Conservation (phyloP, 768 basidiomycete genomes). For the Auriscalpium microsporum region DNA sequence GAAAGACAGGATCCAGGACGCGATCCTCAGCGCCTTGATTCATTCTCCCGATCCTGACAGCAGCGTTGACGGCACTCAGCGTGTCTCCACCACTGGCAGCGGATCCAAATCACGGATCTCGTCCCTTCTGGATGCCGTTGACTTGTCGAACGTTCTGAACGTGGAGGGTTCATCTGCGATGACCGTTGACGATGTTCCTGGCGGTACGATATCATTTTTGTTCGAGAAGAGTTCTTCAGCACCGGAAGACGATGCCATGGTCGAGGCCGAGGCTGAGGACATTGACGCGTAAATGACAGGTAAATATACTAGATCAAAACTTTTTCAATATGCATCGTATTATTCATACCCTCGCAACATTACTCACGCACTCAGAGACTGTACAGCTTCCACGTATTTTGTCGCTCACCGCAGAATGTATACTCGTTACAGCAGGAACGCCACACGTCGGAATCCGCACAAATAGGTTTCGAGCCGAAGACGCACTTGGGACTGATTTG, state of each 20-base stretch:
- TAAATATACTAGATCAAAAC: no score
- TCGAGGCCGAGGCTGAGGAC: conserved; percentile 34
- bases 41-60: conserved; percentile 18
- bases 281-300: not conserved
- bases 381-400: no score
- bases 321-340: no score
- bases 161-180: conserved; percentile 23
- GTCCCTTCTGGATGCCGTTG: conserved; percentile 34
- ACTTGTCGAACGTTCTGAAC: conserved; percentile 40
- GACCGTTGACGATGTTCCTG: conserved; percentile 41
- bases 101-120: conserved; percentile 22
- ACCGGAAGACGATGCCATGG: conserved; percentile 59
- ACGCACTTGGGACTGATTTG: no score
- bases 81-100: not conserved
- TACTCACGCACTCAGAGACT: no score
- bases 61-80: conserved; percentile 3
- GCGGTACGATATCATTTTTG: conserved; percentile 67
- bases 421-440: no score
- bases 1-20: conserved; percentile 51
- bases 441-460: no score
- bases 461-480: no score
- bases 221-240: conserved; percentile 83
- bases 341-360: no score
- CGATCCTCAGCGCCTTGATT: conserved; percentile 48
- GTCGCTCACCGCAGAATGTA: no score